Conservation (phyloP, 2,329 filamentous ascomycete genomes). For the Aspergillus pseudotamarii region DNA sequence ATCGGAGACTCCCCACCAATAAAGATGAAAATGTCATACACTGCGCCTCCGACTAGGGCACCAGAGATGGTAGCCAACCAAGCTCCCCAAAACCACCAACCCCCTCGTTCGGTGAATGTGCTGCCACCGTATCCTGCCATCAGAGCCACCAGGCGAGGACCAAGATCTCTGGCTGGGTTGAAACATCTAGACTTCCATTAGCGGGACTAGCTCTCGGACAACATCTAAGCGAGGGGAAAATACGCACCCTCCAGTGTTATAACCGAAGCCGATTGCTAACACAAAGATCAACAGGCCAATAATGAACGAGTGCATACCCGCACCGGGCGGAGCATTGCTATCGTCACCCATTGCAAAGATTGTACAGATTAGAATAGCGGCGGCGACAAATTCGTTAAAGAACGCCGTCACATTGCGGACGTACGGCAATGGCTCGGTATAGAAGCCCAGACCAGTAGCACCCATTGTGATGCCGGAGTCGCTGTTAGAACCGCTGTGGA, state of each 20-base stretch:
- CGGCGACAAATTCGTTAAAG: slow-evolving; percentile 41
- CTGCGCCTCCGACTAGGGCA: slow-evolving; percentile 31
- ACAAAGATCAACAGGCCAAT: slow-evolving; percentile 20
- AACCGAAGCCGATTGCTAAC: slow-evolving; percentile 28
- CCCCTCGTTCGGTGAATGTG: slow-evolving; percentile 27
- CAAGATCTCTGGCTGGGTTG: slow-evolving; percentile 42
- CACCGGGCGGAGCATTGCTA: slow-evolving; percentile 48
- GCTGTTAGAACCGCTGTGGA: slow-evolving; percentile 23
- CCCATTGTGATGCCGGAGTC: slow-evolving; percentile 17
- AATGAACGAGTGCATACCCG: slow-evolving; percentile 43
- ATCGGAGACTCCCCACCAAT: slow-evolving; percentile 42
- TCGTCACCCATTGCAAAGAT: slow-evolving; percentile 46
- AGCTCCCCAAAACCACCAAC: slow-evolving; percentile 41
- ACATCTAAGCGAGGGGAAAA: too few relatives aligned
- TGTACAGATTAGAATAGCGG: slow-evolving; percentile 33
- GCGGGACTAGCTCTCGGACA: neutral
- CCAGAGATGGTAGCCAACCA: slow-evolving; percentile 40
- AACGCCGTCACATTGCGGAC: slow-evolving; percentile 35
- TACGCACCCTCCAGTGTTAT: slow-evolving; percentile 39
- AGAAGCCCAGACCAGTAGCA: neutral
- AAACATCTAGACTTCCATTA: slow-evolving; percentile 26
- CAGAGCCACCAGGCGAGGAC: slow-evolving; percentile 34
- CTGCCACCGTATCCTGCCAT: slow-evolving; percentile 37
- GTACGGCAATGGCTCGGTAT: slow-evolving; percentile 23
- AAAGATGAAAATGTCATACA: slow-evolving; percentile 43